These are phyloP conservation scores for Bryum argenteum DNA, from an alignment of 225 moss, liverwort and hornwort genomes.

Conservation along the genomic window DNA sequence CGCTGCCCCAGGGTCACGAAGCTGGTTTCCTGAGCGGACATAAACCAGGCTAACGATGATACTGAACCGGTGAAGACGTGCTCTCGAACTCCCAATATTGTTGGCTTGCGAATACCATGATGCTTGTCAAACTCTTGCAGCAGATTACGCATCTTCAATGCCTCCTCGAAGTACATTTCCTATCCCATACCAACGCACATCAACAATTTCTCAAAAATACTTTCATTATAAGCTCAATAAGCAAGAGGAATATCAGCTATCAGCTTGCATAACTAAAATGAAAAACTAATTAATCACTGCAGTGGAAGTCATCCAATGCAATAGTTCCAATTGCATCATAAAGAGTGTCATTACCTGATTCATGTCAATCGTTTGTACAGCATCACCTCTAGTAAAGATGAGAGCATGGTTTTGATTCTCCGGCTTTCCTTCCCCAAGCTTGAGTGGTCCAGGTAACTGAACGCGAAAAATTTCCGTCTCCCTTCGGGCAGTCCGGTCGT, in stretches of 20 bases:
- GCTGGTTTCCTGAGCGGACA: slow-evolving; percentile 99
- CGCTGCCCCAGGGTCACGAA: slow-evolving; percentile 99
- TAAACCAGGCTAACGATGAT: slow-evolving; percentile 96
- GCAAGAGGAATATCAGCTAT: no score
- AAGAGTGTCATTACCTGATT: slow-evolving; percentile 70
- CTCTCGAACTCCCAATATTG: slow-evolving; percentile 96
- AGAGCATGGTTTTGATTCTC: slow-evolving; percentile 99
- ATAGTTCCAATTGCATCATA: slow-evolving; percentile 16
- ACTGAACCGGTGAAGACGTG: slow-evolving; percentile 98
- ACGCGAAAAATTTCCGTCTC: slow-evolving; percentile 91
- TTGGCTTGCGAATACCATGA: slow-evolving; percentile 80
- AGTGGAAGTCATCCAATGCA: no score
- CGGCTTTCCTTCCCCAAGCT: slow-evolving; percentile 95
- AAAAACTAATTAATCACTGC: no score
- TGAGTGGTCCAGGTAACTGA: slow-evolving; percentile 75
- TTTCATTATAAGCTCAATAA: slow-evolving; percentile 14
- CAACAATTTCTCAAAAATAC: slow-evolving; percentile 15
- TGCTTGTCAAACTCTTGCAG: slow-evolving; percentile 82
- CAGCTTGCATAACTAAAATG: no score
- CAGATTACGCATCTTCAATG: slow-evolving; percentile 95
- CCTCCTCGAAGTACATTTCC: slow-evolving; percentile 99
- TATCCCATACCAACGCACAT: slow-evolving; percentile 37
- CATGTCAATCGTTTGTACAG: slow-evolving; percentile 99
- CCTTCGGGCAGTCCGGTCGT: slow-evolving; percentile 49
- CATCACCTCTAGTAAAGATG: slow-evolving; percentile 97